Base-by-base conservation (phyloP, 495 filamentous ascomycete genomes). In the Aspergillus ostianus region DNA sequence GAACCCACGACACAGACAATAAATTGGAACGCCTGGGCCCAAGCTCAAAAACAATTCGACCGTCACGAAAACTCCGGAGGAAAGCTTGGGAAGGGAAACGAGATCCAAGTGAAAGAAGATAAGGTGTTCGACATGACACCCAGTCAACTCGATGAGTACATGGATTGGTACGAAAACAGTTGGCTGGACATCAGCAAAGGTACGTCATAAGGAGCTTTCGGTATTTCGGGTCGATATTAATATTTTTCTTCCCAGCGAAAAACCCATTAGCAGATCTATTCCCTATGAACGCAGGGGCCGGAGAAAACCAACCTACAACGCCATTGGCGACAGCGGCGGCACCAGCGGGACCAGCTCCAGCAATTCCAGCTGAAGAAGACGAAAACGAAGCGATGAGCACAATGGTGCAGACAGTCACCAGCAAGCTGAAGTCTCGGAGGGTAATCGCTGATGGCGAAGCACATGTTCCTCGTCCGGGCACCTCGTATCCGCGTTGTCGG, bases 141-240 rank as follows among this genome's bases (percentile, higher is more conserved):
- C 18, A 67, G 77, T 10, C 84, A 95, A 59, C 69, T 97, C 54
- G 88, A 94, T 61, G 82, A 89, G 52, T 96, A 96, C 59, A 78
- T 98, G 79, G 85, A 93, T 70, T 97, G 90, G 90, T 96, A 90
- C 66, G 87, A 93, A 68, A 81, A 83, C 63, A 91, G 78, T 29
- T 95, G 87, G 83, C 67, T 89, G 50, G 80, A 84, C 53, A 64
- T 27, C 30, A 70, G 63, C 45, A 70, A 60, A 64, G 57, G 71
- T 71, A 49, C 2, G 57, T 21, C 26, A 21, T 47, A 47, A 15
- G 26, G 27, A 20, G 47, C 45, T 15, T 48, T 2, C 20, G 49
- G 32, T 29, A 7, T 44, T 17, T 7, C 18, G 2, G 41, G 27
- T 4, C 15, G 19, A 18, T 50, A 52, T 8, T 26, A 29, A 41